A percentile compares a stretch with the other conserved stretches of the same genome.
phyloP scores from a whole-genome alignment of 2,329 filamentous ascomycete genomes.

The Colletotrichum sp. region DNA sequence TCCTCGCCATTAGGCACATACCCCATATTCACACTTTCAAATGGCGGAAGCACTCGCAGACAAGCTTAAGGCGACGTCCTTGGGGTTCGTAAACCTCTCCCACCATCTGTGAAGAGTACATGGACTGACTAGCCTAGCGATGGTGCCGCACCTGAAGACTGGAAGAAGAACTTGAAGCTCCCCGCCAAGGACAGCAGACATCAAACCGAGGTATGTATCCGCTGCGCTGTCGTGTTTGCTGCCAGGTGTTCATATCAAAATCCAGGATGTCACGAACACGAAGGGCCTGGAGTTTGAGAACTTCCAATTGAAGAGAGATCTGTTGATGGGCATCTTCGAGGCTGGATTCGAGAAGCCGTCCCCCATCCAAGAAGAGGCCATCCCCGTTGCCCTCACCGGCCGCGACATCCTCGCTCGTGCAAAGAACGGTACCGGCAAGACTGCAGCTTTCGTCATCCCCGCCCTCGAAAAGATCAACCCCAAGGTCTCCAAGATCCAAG shows the following conservation, averaged over 20 bases:
- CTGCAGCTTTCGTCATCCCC: constrained; percentile 96
- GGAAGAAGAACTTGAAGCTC: constrained; percentile 76
- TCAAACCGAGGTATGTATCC: constrained; percentile 75
- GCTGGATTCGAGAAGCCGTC: constrained; percentile 98
- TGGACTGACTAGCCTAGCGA: constrained; percentile 50
- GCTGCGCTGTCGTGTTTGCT: background rate
- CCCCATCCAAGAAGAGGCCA: constrained; percentile 98
- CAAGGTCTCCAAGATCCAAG: constrained; percentile 95
- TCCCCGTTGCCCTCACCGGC: constrained; percentile 93
- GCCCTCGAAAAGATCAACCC: constrained; percentile 95
- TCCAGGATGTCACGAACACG: constrained; percentile 93
- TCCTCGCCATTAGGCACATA: constrained; percentile 10
- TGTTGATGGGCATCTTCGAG: constrained; percentile 99
- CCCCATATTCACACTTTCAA: background rate
- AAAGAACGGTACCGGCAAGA: constrained; percentile 99
- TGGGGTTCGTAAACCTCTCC: constrained; percentile 37
- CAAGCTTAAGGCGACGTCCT: constrained; percentile 45
- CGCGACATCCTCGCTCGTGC: constrained; percentile 94
- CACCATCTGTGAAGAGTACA: background rate
- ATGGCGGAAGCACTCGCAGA: constrained; percentile 53
- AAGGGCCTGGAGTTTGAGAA: constrained; percentile 98
- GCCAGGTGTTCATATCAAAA: background rate
- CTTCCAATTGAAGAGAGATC: constrained; percentile 90
- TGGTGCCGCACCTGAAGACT: constrained; percentile 63
- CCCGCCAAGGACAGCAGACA: constrained; percentile 77